phyloP scores from a whole-genome alignment of 352 stramenopile species.

The Globisporangium irregulare region DNA sequence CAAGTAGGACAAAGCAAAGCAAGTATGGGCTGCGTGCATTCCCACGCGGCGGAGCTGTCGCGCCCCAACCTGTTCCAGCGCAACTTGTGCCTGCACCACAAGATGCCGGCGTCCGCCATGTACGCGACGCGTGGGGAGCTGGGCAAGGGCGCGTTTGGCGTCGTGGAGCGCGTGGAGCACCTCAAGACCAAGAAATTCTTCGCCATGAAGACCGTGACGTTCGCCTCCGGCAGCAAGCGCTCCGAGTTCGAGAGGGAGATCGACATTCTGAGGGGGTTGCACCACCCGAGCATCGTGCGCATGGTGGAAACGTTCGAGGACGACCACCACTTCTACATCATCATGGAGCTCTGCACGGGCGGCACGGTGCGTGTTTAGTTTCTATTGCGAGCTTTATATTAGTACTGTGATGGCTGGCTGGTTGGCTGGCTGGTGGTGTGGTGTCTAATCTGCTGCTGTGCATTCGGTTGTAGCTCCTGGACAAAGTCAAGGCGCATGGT shows the following conservation, averaged over 20 bases:
- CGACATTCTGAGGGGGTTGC: slow-evolving; percentile 64
- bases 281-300: slow-evolving; percentile 79
- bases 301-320: slow-evolving; percentile 83
- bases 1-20: background rate
- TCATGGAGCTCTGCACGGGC: slow-evolving; percentile 77
- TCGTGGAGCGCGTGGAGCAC: slow-evolving; percentile 76
- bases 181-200: slow-evolving; percentile 61
- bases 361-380: slow-evolving; percentile 31
- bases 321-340: slow-evolving; percentile 77
- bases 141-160: slow-evolving; percentile 66
- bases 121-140: slow-evolving; percentile 59
- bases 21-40: slow-evolving; percentile 69
- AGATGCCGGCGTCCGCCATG: slow-evolving; percentile 37
- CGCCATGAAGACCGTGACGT: slow-evolving; percentile 80
- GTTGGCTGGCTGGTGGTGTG: too few relatives aligned
- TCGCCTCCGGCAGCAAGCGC: slow-evolving; percentile 54
- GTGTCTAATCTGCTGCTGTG: background rate
- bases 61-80: slow-evolving; percentile 75
- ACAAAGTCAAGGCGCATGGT: slow-evolving; percentile 49
- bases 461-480: slow-evolving; percentile 38
- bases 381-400: too few relatives aligned
- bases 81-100: slow-evolving; percentile 76
- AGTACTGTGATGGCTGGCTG: too few relatives aligned
- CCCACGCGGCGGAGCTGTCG: slow-evolving; percentile 30
- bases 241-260: slow-evolving; percentile 80